These are phyloP conservation scores for Vigna unguiculata DNA, from an alignment of 306 rosid species.

Conservation along the genomic window DNA sequence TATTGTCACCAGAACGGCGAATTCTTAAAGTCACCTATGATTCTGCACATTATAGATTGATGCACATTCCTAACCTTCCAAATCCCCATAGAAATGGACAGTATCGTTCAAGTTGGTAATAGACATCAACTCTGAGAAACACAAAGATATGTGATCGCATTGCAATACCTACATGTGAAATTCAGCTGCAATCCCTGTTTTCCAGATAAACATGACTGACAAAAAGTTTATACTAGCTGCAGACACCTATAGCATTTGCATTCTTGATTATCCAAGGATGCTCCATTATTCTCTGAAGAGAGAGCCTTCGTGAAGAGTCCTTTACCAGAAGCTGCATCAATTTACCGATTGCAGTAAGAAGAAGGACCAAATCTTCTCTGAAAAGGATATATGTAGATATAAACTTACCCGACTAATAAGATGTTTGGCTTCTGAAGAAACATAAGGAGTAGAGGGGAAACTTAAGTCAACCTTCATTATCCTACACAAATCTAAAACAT, in stretches of 20 bases:
- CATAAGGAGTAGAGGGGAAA: constrained; percentile 66
- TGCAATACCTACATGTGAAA: not conserved
- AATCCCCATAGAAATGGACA: not conserved
- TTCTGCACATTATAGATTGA: not conserved
- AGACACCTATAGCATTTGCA: constrained; percentile 63
- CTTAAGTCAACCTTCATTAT: constrained; percentile 71
- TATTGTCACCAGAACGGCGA: constrained; percentile 1
- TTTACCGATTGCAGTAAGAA: constrained; percentile 31
- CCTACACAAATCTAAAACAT: constrained; percentile 53
- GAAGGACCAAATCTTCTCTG: not conserved
- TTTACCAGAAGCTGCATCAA: constrained; percentile 77
- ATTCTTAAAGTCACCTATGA: constrained; percentile 1
- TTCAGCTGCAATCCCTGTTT: constrained; percentile 12
- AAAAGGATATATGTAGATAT: not conserved
- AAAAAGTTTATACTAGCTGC: constrained; percentile 43
- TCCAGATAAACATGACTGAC: constrained; percentile 7
- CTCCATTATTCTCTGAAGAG: constrained; percentile 78
- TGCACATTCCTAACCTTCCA: constrained; percentile 20
- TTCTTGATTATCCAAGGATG: constrained; percentile 91
- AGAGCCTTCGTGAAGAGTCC: constrained; percentile 76
- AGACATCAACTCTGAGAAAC: constrained; percentile 3
- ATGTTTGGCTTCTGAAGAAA: constrained; percentile 75
- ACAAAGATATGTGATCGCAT: not conserved
- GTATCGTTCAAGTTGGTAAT: not conserved
- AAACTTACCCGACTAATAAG: constrained; percentile 71